Base-by-base conservation (phyloP, 1,284 basidiomycete species). In the Acaromyces ingoldii region DNA sequence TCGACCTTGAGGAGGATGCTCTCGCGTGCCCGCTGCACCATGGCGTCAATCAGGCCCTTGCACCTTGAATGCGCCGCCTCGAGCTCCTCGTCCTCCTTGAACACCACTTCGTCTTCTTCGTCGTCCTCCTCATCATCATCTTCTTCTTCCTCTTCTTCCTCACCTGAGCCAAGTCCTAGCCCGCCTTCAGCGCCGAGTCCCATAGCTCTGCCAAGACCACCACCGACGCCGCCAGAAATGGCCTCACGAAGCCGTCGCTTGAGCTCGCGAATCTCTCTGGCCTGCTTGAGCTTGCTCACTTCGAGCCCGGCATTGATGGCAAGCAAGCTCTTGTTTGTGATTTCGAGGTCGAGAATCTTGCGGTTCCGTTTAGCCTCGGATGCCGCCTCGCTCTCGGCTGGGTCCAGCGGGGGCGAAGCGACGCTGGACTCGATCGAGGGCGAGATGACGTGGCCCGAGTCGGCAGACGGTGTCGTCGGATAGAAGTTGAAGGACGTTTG, bases 301-400 rank as follows among this genome's bases (percentile, higher is more conserved):
- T 79, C 78, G 36, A 79, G 64, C 7, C 72, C 64, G 5, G 76
- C 66, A 58, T 79, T 79, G 71, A 79, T 76, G 6, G 72, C 70
- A 42, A 79, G 46, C 15, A 79, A 65, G n/a, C 72, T 76, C 36
- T 70, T 66, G 63, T 78, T 79, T 19, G 76, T 69, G 52, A 79
- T 79, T 51, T 79, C 77, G 6, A 79, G 64, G 51, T 79, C 78
- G 9, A 77, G 65, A 21, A 79, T 71, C 70, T 70, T 70, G 57
- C 71, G 67, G 26, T 66, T 60, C 13, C 64, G 50, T 17, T 64
- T 66, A 6, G 69, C 67, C 37, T 71, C 69, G 22, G 58, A 54
- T 2, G 62, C 60, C 36, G 62, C 67, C n/a, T 47, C 56, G 2
- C 36, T 45, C 28, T 55, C 55, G 45, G 55, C 58, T 28, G 30